Base-by-base conservation (phyloP, 768 basidiomycete genomes). In the Boletus sp. region DNA sequence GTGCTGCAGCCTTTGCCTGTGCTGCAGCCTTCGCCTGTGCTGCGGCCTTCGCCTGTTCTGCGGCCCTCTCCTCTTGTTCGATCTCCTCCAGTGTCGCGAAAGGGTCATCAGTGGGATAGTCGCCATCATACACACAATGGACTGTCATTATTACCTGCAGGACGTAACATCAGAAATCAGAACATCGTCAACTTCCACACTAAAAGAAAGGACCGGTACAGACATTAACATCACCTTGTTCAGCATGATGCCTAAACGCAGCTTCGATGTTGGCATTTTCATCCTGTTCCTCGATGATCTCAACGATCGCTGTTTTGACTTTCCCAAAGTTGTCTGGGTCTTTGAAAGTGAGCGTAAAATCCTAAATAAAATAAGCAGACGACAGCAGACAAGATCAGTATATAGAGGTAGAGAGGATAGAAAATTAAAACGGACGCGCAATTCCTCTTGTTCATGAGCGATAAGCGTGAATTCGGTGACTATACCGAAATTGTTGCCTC, bases 401-500 rank as follows among this genome's bases (percentile, higher is more conserved):
- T 29, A 36, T 18, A 3, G 17, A 11, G 15, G 20, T 28, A 36
- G 14, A 10, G 20, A 7, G 17, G 11, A 39, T 7, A 37, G 7
- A 8, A 20, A 35, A 17, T 11, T 7, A 4, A n/a, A 9, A 51
- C 62, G 7, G 8, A 64, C 63, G 11, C 39, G 29, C 48, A 28
- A 32, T 6, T 28, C 11, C 17, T 30, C 55, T 46, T 70, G 51
- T 6, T 30, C 32, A 44, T 65, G 59, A 6, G 66, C 63, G 68
- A 70, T 18, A 60, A 50, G 36, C 24, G 24, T 24, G 24, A 24
- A 24, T 24, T 24, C 24, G 24, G 68, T 62, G 7, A 69, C 61
- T 45, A 70, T 64, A 29, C 69, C 69, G 37, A 62, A 71, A 35
- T 70, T 70, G 49, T 70, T 68, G 18, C 64, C 48, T 28, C 66